Evolutionary conservation across 768 basidiomycete species (phyloP).

Genomic region (Leccinum fibrillosum): DNA sequence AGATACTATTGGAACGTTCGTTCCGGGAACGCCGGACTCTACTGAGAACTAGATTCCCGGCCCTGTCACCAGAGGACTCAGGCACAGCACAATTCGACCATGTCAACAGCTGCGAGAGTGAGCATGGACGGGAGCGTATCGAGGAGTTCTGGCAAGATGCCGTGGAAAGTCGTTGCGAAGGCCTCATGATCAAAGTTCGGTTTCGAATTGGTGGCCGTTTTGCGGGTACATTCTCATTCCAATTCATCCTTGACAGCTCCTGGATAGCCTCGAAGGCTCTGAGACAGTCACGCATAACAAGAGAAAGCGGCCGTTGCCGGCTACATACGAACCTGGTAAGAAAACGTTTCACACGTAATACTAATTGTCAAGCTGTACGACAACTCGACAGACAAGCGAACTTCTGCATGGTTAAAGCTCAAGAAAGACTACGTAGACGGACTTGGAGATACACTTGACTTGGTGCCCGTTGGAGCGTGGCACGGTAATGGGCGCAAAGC

Average conservation of each 20-base stretch:
- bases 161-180: conserved; percentile 78
- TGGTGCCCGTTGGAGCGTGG: conserved; percentile 80
- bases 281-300: conserved; percentile 35
- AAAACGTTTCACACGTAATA: background rate
- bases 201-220: background rate
- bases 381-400: conserved; percentile 62
- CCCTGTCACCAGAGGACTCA: conserved; percentile 41
- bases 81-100: conserved; percentile 63
- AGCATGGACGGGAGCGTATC: conserved; percentile 56
- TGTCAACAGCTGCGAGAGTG: conserved; percentile 69
- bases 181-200: conserved; percentile 87
- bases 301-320: conserved; percentile 67
- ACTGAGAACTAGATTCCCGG: conserved; percentile 61
- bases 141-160: conserved; percentile 76
- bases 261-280: conserved; percentile 51
- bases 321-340: conserved; percentile 80
- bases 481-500: conserved; percentile 88
- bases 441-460: conserved; percentile 71
- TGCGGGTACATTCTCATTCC: background rate
- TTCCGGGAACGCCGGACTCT: conserved; percentile 70
- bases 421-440: conserved; percentile 90
- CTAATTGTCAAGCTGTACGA: background rate
- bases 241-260: conserved; percentile 43
- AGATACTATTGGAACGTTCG: conserved; percentile 66
- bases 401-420: conserved; percentile 84